Evolutionary conservation across 2,329 filamentous ascomycete species (phyloP), one percentile per base, ranked within the genome.

Genomic region (Hymenoscyphus scutula): DNA sequence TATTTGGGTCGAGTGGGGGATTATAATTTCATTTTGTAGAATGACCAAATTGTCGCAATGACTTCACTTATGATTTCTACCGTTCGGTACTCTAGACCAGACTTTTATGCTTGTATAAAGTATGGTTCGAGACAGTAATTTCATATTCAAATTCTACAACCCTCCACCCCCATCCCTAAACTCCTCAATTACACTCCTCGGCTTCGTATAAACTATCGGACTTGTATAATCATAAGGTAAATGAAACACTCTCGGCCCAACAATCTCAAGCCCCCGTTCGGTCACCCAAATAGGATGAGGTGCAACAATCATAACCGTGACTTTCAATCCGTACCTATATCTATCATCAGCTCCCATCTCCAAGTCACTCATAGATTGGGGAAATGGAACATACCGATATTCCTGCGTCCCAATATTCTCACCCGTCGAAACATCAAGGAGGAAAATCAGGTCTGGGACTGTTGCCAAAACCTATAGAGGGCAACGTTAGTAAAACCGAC

Each of bases 231-330:
- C 80, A 69, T 83, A 82, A 5, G 78, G 41, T 23, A 48, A 19
- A 48, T 48, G 41, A 11, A 48, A 48, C 1, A 48, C 77, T 17
- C 72, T 77, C 0, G 81, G 81, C 0, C 81, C 81, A 45, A 81
- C 81, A 65, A 82, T 77, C 60, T 80, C 77, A 61, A 83, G 65
- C 0, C 82, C 83, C 25, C 75, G 73, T 15, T 75, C 69, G 2
- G 80, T 81, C 0, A 79, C 83, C 82, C 83, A 86, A 45, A 79
- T 75, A 6, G 81, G 81, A 53, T 80, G 82, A 61, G 81, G 82
- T 0, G 81, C 80, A 30, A 85, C 82, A 0, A 80, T 83, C 53
- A 86, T 71, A 0, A 85, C 81, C 0, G 78, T 76, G 0, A 84
- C 82, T 51, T 79, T 72, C 54, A 81, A 73, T 1, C 82, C 82